A percentile compares a stretch with the other conserved stretches of the same genome.
These are phyloP conservation scores for Physcia stellaris DNA, from an alignment of 495 filamentous ascomycete species.

Conservation along the genomic window DNA sequence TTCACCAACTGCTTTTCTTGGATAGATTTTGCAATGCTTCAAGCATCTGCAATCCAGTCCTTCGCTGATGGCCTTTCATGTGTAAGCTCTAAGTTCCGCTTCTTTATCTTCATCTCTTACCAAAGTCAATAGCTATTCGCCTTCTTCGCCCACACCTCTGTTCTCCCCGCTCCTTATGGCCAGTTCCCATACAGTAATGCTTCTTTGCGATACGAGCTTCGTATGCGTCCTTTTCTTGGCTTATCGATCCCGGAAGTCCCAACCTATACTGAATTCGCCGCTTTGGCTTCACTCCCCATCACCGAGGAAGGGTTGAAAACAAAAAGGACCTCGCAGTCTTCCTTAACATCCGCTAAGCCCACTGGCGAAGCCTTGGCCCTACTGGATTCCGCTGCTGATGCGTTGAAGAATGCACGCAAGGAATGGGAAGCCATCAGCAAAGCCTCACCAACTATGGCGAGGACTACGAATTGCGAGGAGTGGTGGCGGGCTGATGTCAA, in stretches of 20 bases:
- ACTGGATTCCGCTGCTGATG: slow-evolving; percentile 45
- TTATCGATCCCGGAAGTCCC: slow-evolving; percentile 61
- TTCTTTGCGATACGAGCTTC: slow-evolving; percentile 62
- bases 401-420: slow-evolving; percentile 46
- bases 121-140: slow-evolving; percentile 44
- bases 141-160: slow-evolving; percentile 42
- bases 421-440: slow-evolving; percentile 48
- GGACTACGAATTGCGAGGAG: slow-evolving; percentile 32
- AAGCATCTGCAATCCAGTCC: slow-evolving; percentile 53
- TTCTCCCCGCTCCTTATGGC: slow-evolving; percentile 40
- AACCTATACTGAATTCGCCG: slow-evolving; percentile 44
- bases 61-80: slow-evolving; percentile 54
- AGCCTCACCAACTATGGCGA: slow-evolving; percentile 29
- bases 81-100: slow-evolving; percentile 18
- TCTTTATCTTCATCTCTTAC: not conserved
- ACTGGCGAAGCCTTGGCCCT: slow-evolving; percentile 21
- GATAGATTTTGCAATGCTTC: slow-evolving; percentile 46
- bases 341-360: not conserved
- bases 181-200: slow-evolving; percentile 57
- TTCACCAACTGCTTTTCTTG: slow-evolving; percentile 43
- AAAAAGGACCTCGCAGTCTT: no score
- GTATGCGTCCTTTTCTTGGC: slow-evolving; percentile 75
- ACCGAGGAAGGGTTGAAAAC: slow-evolving; percentile 25
- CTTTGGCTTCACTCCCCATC: slow-evolving; percentile 26
- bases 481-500: slow-evolving; percentile 45